Percentiles rank a stretch among this genome's conserved stretches.
These are phyloP conservation scores for Gomphus sp. DNA, from an alignment of 1,284 basidiomycete genomes.

Conservation along the genomic window DNA sequence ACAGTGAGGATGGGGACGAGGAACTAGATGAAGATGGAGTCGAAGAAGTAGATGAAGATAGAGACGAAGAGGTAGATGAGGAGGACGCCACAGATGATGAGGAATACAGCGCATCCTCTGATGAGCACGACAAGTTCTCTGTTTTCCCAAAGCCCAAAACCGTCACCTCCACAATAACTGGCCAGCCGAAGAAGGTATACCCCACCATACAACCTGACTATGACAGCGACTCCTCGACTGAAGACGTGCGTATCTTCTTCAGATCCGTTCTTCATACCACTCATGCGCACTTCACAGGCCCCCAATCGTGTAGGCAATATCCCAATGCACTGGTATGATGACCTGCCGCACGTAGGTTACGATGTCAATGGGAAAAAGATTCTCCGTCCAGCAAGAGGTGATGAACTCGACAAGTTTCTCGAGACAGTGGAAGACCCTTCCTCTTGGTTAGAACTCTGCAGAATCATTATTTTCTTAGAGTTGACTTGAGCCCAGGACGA, in stretches of 20 bases:
- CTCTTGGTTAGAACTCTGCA: conserved; percentile 56
- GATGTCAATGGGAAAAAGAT: conserved; percentile 93
- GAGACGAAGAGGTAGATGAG: conserved; percentile 19
- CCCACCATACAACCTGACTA: conserved; percentile 95
- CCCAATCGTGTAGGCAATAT: conserved; percentile 94
- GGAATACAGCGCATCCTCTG: conserved; percentile 11
- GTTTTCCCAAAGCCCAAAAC: conserved; percentile 45
- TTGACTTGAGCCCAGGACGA: conserved; percentile 51
- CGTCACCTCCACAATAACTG: conserved; percentile 75
- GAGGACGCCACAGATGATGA: conserved; percentile 21
- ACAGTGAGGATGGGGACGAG: conserved; percentile 25
- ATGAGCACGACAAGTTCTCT: conserved; percentile 27
- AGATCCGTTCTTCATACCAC: conserved; percentile 7
- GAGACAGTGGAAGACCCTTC: conserved; percentile 88
- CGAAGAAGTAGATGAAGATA: conserved; percentile 11
- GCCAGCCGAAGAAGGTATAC: conserved; percentile 83
- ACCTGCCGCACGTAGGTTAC: conserved; percentile 98
- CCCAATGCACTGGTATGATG: conserved; percentile 99
- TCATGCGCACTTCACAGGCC: conserved; percentile 38
- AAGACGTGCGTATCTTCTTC: conserved; percentile 63
- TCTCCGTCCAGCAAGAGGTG: conserved; percentile 88
- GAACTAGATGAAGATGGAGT: conserved; percentile 19
- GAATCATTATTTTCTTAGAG: conserved; percentile 1
- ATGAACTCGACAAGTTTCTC: conserved; percentile 97
- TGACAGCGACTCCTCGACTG: conserved; percentile 94